Evolutionary conservation across 2,329 filamentous ascomycete genomes (phyloP).

Genomic region (Lachnellula arida): DNA sequence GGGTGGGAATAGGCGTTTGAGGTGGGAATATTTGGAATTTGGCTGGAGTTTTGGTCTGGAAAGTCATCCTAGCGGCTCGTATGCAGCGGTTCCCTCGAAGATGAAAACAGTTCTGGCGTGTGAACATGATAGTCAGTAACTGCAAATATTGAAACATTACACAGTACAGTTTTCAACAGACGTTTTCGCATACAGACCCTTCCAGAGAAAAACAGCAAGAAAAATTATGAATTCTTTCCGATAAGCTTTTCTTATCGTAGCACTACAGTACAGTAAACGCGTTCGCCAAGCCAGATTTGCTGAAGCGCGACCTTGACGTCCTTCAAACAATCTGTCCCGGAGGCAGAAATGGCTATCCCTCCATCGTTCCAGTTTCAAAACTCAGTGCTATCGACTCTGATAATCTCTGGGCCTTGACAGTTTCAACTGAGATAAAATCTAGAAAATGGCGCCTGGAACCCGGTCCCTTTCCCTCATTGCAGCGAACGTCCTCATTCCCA

Average conservation of each 20-base stretch:
- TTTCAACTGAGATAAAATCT: constrained; percentile 6
- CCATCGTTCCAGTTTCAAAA: neutral
- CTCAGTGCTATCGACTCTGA: neutral
- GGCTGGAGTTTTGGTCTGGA: constrained; percentile 5
- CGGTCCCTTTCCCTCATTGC: constrained; percentile 44
- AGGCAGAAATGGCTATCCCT: constrained; percentile 17
- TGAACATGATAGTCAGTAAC: neutral
- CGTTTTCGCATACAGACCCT: neutral
- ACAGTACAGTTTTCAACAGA: neutral
- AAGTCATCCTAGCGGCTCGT: neutral
- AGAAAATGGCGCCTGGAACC: constrained; percentile 24
- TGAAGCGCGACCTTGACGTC: constrained; percentile 9
- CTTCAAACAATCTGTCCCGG: neutral
- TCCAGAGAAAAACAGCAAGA: neutral
- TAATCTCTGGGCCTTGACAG: constrained; percentile 1
- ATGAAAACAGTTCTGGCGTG: neutral
- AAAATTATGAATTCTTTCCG: neutral
- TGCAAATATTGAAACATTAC: neutral
- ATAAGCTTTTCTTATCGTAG: constrained; percentile 15
- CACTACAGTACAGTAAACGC: constrained; percentile 1
- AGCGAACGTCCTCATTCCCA: constrained; percentile 73
- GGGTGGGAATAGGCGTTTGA: constrained; percentile 2
- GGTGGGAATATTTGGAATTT: constrained; percentile 1
- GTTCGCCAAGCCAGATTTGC: constrained; percentile 14
- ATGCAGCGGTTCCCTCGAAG: neutral